phyloP scores from a whole-genome alignment of 1,139 yeast genomes.

The Diutina catenulata region DNA sequence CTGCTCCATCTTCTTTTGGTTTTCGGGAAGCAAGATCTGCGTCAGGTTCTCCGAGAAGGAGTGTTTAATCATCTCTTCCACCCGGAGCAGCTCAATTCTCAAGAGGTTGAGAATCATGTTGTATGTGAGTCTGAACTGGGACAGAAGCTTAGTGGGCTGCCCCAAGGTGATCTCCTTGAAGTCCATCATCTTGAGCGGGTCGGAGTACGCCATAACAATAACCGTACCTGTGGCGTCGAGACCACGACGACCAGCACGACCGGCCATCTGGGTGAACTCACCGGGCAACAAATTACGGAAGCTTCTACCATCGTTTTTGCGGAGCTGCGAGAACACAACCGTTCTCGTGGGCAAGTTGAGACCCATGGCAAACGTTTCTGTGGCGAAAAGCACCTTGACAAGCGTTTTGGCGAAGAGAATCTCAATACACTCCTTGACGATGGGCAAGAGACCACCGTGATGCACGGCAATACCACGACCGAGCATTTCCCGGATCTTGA shows the following conservation, averaged over 20 bases:
- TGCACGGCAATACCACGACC: slow-evolving; percentile 97
- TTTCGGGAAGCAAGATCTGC: slow-evolving; percentile 80
- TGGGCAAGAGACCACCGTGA: slow-evolving; percentile 93
- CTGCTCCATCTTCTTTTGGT: slow-evolving; percentile 50
- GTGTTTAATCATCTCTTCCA: slow-evolving; percentile 90
- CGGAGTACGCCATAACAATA: slow-evolving; percentile 97
- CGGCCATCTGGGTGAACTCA: slow-evolving; percentile 98
- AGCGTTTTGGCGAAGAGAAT: slow-evolving; percentile 94
- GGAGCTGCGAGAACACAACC: slow-evolving; percentile 92
- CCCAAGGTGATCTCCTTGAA: slow-evolving; percentile 99
- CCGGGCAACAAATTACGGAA: slow-evolving; percentile 99
- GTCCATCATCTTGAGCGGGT: slow-evolving; percentile 99
- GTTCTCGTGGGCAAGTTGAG: slow-evolving; percentile 97
- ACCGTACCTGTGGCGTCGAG: slow-evolving; percentile 98
- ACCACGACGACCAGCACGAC: slow-evolving; percentile 99
- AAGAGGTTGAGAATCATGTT: slow-evolving; percentile 92
- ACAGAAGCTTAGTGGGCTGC: slow-evolving; percentile 90
- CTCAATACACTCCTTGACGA: slow-evolving; percentile 92
- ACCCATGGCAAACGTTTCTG: slow-evolving; percentile 97
- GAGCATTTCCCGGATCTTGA: slow-evolving; percentile 75
- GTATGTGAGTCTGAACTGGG: slow-evolving; percentile 94
- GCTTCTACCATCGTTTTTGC: slow-evolving; percentile 96
- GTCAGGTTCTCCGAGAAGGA: slow-evolving; percentile 89
- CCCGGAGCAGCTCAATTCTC: slow-evolving; percentile 97
- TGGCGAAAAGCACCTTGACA: slow-evolving; percentile 87